Conservation (phyloP, 805 yeast species). For the Komagataella populi region DNA sequence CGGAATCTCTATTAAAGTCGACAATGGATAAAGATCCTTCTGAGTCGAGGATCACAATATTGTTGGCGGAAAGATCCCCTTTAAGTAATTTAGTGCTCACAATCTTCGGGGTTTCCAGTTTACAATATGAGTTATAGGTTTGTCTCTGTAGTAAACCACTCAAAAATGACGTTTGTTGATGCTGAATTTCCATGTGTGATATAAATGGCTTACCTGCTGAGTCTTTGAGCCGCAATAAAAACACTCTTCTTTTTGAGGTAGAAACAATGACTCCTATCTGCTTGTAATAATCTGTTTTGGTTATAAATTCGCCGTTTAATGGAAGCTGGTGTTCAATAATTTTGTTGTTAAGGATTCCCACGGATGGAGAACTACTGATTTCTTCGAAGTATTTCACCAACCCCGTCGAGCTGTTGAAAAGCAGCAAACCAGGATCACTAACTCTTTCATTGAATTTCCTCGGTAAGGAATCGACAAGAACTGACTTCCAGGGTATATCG, state of each 20-base stretch:
- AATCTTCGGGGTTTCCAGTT: slow-evolving; percentile 20
- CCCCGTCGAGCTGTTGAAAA: slow-evolving; percentile 48
- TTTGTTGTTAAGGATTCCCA: slow-evolving; percentile 33
- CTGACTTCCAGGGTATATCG: slow-evolving; percentile 33
- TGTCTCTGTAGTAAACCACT: slow-evolving; percentile 6
- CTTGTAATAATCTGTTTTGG: slow-evolving; percentile 43
- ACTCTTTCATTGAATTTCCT: slow-evolving; percentile 30
- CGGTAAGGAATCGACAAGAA: slow-evolving; percentile 34
- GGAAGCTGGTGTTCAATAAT: slow-evolving; percentile 22
- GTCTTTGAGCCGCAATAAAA: slow-evolving; percentile 53
- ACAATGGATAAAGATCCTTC: slow-evolving; percentile 25
- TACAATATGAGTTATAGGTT: slow-evolving; percentile 13
- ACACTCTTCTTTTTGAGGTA: slow-evolving; percentile 56
- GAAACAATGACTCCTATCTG: slow-evolving; percentile 66
- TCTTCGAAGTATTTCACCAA: slow-evolving; percentile 58
- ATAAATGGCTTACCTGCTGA: slow-evolving; percentile 45
- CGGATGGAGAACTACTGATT: slow-evolving; percentile 55
- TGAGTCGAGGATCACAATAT: slow-evolving; percentile 29
- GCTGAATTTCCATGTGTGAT: slow-evolving; percentile 9
- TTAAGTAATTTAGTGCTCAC: slow-evolving; percentile 45
- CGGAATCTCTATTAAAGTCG: slow-evolving; percentile 16
- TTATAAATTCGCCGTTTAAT: slow-evolving; percentile 41
- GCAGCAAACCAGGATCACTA: slow-evolving; percentile 56
- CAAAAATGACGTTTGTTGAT: slow-evolving; percentile 9
- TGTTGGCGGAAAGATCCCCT: slow-evolving; percentile 35